Conservation (phyloP, 371 early-diverging fungal genomes). For the Mucor mucedo region DNA sequence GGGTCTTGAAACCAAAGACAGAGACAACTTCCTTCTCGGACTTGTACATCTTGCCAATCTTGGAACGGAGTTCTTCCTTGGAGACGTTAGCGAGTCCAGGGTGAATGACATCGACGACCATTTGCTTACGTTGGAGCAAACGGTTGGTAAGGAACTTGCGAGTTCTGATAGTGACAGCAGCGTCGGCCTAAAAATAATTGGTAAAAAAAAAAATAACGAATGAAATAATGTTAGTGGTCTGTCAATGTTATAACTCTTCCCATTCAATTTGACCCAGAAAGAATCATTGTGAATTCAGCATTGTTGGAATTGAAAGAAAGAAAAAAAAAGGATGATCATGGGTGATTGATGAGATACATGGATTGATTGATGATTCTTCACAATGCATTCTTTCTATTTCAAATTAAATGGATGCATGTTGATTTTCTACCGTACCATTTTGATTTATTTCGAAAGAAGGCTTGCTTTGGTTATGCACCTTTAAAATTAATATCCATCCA, state of each 20-base stretch:
- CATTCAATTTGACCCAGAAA: too few species aligned
- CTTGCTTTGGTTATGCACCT: constrained; percentile 13
- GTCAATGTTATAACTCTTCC: neutral
- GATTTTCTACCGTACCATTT: constrained; percentile 22
- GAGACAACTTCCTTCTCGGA: constrained; percentile 88
- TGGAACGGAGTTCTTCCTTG: constrained; percentile 93
- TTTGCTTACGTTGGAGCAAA: constrained; percentile 97
- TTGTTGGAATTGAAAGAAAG: neutral
- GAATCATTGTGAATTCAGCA: too few species aligned
- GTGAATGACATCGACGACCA: constrained; percentile 97
- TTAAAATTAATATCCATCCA: constrained; percentile 12
- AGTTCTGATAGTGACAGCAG: constrained; percentile 93
- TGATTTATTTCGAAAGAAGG: constrained; percentile 23
- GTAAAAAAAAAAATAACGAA: neutral
- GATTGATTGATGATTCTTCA: neutral
- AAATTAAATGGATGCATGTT: constrained; percentile 14
- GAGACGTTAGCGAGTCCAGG: constrained; percentile 92
- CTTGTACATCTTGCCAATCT: constrained; percentile 97
- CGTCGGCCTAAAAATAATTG: constrained; percentile 65
- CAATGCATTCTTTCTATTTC: neutral
- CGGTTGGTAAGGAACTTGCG: constrained; percentile 99
- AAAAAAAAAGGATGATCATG: neutral
- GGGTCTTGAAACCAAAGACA: constrained; percentile 95
- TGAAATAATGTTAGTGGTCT: neutral
- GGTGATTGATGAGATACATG: neutral